Evolutionary conservation across 2,329 filamentous ascomycete genomes (phyloP).

Genomic region (Aspergillus fischeri): DNA sequence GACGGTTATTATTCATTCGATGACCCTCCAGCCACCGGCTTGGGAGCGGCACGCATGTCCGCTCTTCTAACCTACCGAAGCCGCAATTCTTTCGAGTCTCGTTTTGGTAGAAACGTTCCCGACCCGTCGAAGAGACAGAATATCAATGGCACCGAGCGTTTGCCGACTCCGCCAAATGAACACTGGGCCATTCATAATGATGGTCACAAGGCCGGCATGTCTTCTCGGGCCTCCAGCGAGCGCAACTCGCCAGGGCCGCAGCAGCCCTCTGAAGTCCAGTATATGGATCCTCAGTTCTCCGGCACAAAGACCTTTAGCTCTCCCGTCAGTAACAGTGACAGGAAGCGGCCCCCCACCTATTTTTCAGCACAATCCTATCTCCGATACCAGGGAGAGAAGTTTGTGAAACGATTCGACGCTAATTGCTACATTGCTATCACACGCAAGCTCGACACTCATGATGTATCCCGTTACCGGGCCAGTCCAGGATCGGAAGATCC

Average conservation of each 20-base stretch:
- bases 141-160: slow-evolving; percentile 64
- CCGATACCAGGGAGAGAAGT: slow-evolving; percentile 93
- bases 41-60: slow-evolving; percentile 94
- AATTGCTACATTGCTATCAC: slow-evolving; percentile 99
- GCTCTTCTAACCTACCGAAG: slow-evolving; percentile 93
- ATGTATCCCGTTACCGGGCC: slow-evolving; percentile 74
- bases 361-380: slow-evolving; percentile 98
- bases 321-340: slow-evolving; percentile 25
- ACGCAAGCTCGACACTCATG: slow-evolving; percentile 94
- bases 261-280: slow-evolving; percentile 30
- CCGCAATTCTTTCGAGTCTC: slow-evolving; percentile 91
- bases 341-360: slow-evolving; percentile 65
- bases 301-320: slow-evolving; percentile 55
- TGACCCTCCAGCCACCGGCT: slow-evolving; percentile 78
- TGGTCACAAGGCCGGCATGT: slow-evolving; percentile 63
- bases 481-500: slow-evolving; percentile 37
- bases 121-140: slow-evolving; percentile 79
- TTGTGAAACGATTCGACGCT: slow-evolving; percentile 93
- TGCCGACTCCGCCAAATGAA: slow-evolving; percentile 60
- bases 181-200: slow-evolving; percentile 83
- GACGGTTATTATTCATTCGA: slow-evolving; percentile 90
- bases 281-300: slow-evolving; percentile 66
- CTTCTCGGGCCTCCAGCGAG: slow-evolving; percentile 44
- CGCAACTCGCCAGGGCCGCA: slow-evolving; percentile 25
- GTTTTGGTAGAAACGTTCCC: slow-evolving; percentile 89